These are phyloP conservation scores for Astrephomene gubernaculifera DNA, from an alignment of 139 green algal species.

Conservation along the genomic window DNA sequence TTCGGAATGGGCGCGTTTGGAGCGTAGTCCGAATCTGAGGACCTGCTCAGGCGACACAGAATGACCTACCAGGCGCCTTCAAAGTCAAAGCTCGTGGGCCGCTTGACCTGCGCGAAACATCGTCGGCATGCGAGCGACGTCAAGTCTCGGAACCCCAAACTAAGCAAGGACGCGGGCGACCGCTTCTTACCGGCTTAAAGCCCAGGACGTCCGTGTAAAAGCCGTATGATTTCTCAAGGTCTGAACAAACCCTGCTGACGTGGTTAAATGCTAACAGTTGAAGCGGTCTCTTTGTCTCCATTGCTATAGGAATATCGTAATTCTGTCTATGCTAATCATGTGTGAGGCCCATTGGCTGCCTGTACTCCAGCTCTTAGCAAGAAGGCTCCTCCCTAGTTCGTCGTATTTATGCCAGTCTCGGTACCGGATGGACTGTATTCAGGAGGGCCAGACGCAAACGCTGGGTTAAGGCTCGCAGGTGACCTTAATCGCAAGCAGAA, in stretches of 20 bases:
- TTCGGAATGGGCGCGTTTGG: neutral
- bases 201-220: slow-evolving; percentile 82
- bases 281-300: slow-evolving; percentile 30
- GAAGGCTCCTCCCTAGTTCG: too few relatives aligned
- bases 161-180: too few relatives aligned
- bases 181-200: slow-evolving; percentile 54
- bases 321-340: too few relatives aligned
- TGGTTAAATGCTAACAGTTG: slow-evolving; percentile 63
- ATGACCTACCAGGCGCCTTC: slow-evolving; percentile 73
- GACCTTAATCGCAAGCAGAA: too few relatives aligned
- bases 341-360: too few relatives aligned
- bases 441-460: too few relatives aligned
- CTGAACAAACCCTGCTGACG: slow-evolving; percentile 28
- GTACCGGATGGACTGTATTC: too few relatives aligned
- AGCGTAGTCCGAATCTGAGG: too few relatives aligned
- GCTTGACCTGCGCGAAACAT: slow-evolving; percentile 52
- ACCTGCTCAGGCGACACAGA: neutral
- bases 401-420: too few relatives aligned
- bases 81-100: slow-evolving; percentile 75
- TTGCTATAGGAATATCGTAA: too few relatives aligned
- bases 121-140: neutral
- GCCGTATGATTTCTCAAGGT: slow-evolving; percentile 50
- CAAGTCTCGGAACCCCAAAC: neutral
- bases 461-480: too few relatives aligned
- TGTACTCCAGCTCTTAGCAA: too few relatives aligned